A percentile compares a stretch with the other conserved stretches of the same genome.
These are phyloP conservation scores for Darksidea phi DNA, from an alignment of 495 filamentous ascomycete species.

Conservation along the genomic window DNA sequence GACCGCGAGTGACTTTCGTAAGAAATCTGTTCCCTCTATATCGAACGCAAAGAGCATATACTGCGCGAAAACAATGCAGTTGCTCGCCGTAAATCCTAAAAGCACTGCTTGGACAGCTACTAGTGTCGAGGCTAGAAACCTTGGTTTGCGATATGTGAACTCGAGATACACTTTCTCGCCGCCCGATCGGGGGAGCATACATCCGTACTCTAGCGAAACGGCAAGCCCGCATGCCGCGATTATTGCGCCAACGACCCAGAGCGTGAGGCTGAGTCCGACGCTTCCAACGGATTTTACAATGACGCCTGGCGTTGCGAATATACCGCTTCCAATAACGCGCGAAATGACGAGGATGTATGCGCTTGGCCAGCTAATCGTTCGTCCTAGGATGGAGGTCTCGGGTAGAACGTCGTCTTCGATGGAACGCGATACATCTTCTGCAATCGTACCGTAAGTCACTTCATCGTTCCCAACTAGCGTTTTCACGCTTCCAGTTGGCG, in stretches of 20 bases:
- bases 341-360: slow-evolving; percentile 76
- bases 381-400: slow-evolving; percentile 61
- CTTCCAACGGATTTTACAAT: slow-evolving; percentile 68
- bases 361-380: slow-evolving; percentile 64
- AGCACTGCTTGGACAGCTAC: slow-evolving; percentile 67
- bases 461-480: slow-evolving; percentile 18
- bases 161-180: slow-evolving; percentile 78
- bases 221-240: slow-evolving; percentile 60
- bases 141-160: slow-evolving; percentile 66
- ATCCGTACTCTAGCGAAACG: slow-evolving; percentile 67
- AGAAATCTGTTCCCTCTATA: slow-evolving; percentile 22
- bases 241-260: slow-evolving; percentile 65
- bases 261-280: slow-evolving; percentile 59
- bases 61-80: slow-evolving; percentile 39
- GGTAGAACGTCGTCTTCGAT: slow-evolving; percentile 61
- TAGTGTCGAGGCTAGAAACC: slow-evolving; percentile 66
- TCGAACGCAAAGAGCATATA: slow-evolving; percentile 38
- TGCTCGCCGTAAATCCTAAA: slow-evolving; percentile 62
- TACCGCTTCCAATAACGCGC: slow-evolving; percentile 71
- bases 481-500: slow-evolving; percentile 7
- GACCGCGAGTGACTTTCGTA: slow-evolving; percentile 30
- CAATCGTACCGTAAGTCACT: slow-evolving; percentile 10
- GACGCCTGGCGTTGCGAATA: slow-evolving; percentile 71
- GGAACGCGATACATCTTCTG: slow-evolving; percentile 30
- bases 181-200: slow-evolving; percentile 68